phyloP scores from a whole-genome alignment of 108 stramenopile species.

The Cyclotella sp. region DNA sequence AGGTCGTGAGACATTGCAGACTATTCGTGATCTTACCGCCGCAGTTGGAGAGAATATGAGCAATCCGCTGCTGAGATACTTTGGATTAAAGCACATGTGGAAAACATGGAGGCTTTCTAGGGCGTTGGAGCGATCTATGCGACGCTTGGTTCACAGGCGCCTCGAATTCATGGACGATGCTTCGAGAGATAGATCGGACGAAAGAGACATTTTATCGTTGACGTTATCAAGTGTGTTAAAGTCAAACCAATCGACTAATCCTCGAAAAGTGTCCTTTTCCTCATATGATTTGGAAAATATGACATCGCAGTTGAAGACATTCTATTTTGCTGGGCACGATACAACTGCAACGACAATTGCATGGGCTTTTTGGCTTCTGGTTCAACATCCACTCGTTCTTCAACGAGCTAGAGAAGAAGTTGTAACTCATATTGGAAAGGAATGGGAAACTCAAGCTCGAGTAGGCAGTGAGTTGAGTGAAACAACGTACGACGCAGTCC shows the following conservation, averaged over 20 bases:
- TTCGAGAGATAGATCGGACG: slow-evolving; percentile 7
- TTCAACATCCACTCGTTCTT: slow-evolving; percentile 44
- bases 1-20: slow-evolving; percentile 19
- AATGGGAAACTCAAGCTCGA: slow-evolving; percentile 21
- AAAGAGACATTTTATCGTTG: slow-evolving; percentile 33
- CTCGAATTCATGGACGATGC: slow-evolving; percentile 9
- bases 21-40: slow-evolving; percentile 36
- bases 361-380: slow-evolving; percentile 54
- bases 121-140: slow-evolving; percentile 36
- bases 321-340: slow-evolving; percentile 63
- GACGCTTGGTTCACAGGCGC: slow-evolving; percentile 29
- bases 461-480: background rate
- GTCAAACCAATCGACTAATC: slow-evolving; percentile 9
- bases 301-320: slow-evolving; percentile 56
- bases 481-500: slow-evolving; percentile 35
- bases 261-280: slow-evolving; percentile 10
- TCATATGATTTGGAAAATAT: slow-evolving; percentile 43
- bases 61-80: slow-evolving; percentile 32
- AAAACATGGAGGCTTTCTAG: slow-evolving; percentile 33
- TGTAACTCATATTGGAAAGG: slow-evolving; percentile 16
- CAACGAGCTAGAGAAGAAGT: slow-evolving; percentile 33
- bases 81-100: slow-evolving; percentile 15
- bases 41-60: slow-evolving; percentile 24
- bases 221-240: slow-evolving; percentile 26
- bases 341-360: slow-evolving; percentile 57